These are phyloP conservation scores for Rhizopogon vinicolor DNA, from an alignment of 768 basidiomycete species.

Conservation along the genomic window DNA sequence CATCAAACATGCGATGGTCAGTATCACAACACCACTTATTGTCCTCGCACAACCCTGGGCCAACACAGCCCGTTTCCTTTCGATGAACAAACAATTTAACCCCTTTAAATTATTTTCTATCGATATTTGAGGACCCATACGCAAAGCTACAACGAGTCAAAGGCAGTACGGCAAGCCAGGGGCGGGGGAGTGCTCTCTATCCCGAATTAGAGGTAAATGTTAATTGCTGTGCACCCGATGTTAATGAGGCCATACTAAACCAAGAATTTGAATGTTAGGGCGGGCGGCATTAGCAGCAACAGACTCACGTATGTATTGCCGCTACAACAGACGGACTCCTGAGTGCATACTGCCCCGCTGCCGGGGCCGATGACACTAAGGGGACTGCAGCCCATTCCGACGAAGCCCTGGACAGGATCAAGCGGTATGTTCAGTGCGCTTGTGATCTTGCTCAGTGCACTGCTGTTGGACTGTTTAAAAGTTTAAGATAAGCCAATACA, in stretches of 20 bases:
- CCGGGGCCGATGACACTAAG: conserved; percentile 2
- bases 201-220: background rate
- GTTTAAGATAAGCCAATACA: background rate
- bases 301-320: conserved; percentile 4
- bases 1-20: background rate
- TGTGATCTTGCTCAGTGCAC: background rate
- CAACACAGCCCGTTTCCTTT: background rate
- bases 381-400: conserved; percentile 2
- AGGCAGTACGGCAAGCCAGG: too few species aligned
- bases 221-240: background rate
- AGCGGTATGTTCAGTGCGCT: background rate
- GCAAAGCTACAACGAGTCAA: background rate
- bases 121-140: too few species aligned
- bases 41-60: too few species aligned
- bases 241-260: background rate
- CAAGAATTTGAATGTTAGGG: background rate
- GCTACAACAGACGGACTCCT: conserved; percentile 5
- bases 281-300: background rate
- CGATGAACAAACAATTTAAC: too few species aligned
- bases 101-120: too few species aligned
- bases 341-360: background rate
- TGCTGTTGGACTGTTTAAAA: background rate
- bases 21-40: background rate
- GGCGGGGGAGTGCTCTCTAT: background rate
- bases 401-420: background rate